Conservation (phyloP, 495 filamentous ascomycete species). For the Cercophora samala region DNA sequence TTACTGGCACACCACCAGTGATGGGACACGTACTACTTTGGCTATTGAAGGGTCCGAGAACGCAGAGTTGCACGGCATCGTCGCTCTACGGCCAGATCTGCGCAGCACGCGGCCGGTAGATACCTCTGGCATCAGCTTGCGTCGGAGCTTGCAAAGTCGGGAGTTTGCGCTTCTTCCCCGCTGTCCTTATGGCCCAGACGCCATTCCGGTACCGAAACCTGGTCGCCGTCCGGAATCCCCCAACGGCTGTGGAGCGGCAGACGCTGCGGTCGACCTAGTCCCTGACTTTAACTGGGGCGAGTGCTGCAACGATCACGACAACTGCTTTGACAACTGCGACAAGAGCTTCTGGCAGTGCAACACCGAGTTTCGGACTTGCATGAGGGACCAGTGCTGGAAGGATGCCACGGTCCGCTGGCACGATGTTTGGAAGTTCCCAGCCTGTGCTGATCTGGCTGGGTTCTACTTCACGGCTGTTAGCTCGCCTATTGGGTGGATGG, state of each 20-base stretch:
- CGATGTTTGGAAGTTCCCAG: constrained; percentile 7
- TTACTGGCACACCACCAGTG: background rate
- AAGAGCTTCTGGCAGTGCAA: constrained; percentile 21
- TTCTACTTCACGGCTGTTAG: constrained; percentile 16
- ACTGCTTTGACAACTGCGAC: constrained; percentile 18
- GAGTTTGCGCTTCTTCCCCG: background rate
- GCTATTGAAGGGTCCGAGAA: background rate
- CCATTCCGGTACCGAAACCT: constrained; percentile 5
- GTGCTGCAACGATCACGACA: constrained; percentile 20
- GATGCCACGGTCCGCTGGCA: constrained; percentile 3
- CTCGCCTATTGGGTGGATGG: background rate
- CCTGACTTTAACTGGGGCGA: constrained; percentile 20
- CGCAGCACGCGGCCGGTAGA: background rate
- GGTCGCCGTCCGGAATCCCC: background rate
- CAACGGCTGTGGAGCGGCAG: constrained; percentile 10
- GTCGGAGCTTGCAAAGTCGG: background rate
- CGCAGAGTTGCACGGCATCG: background rate
- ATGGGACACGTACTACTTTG: background rate
- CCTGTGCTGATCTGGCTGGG: constrained; percentile 17
- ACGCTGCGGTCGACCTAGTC: background rate
- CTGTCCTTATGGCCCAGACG: background rate
- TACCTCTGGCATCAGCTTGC: background rate
- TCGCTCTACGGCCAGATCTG: background rate
- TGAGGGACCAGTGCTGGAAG: background rate
- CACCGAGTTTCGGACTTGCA: constrained; percentile 16